Percentiles rank a stretch among this genome's conserved stretches.
These are phyloP conservation scores for Anthostomella pinea DNA, from an alignment of 2,329 filamentous ascomycete species.

Conservation along the genomic window DNA sequence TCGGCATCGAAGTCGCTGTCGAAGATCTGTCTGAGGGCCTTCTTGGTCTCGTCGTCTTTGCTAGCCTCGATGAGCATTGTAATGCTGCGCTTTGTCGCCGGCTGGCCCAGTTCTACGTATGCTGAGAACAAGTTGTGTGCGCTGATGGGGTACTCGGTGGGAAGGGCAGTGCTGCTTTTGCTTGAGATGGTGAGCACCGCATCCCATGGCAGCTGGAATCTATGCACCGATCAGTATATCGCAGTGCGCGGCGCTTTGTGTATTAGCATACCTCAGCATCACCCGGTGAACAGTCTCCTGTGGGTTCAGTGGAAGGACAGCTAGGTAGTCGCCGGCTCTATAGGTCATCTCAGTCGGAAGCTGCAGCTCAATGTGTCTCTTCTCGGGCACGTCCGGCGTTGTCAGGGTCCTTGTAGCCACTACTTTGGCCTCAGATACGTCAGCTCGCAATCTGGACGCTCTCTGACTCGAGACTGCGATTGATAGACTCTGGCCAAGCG, in stretches of 20 bases:
- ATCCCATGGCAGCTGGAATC: too few species aligned
- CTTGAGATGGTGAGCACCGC: too few species aligned
- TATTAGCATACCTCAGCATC: too few species aligned
- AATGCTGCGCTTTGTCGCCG: constrained; percentile 37
- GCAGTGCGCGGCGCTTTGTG: too few species aligned
- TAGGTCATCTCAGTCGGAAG: constrained; percentile 54
- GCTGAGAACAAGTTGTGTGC: constrained; percentile 47
- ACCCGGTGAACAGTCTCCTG: constrained; percentile 50
- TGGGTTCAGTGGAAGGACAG: constrained; percentile 57
- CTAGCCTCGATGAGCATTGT: constrained; percentile 45
- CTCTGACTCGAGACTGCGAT: constrained; percentile 27
- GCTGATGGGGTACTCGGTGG: too few species aligned
- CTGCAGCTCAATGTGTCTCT: constrained; percentile 49
- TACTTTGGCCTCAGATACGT: constrained; percentile 46
- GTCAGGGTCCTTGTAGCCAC: constrained; percentile 43
- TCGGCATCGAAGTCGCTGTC: constrained; percentile 33
- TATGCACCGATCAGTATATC: too few species aligned
- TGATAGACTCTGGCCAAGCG: constrained; percentile 27
- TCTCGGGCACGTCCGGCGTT: constrained; percentile 39
- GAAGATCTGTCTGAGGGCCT: too few species aligned
- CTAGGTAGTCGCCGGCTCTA: constrained; percentile 60
- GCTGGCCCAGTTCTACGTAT: constrained; percentile 19
- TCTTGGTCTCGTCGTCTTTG: too few species aligned
- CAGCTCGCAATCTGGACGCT: constrained; percentile 43
- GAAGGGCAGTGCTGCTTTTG: too few species aligned